Percentiles rank a stretch among this genome's conserved stretches.
phyloP scores from a whole-genome alignment of 305 asterid species.

The Petunia hybrid region DNA sequence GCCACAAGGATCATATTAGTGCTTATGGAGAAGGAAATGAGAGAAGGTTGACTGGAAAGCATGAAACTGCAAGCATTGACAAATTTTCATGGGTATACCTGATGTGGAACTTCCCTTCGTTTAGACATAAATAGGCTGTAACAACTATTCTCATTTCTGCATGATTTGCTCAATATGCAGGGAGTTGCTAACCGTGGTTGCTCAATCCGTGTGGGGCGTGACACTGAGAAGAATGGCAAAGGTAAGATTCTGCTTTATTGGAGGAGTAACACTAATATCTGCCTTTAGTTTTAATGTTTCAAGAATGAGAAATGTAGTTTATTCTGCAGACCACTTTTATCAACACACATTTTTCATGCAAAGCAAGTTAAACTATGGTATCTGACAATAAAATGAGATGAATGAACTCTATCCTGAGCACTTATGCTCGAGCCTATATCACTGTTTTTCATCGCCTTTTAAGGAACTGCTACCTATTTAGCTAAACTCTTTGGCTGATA shows the following conservation, averaged over 20 bases:
- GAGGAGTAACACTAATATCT: not conserved
- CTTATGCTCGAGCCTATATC: too few relatives aligned
- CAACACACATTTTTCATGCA: not conserved
- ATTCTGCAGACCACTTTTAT: not conserved
- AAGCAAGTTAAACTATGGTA: not conserved
- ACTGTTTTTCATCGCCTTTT: not conserved
- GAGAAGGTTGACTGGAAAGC: constrained; percentile 96
- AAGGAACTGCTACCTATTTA: not conserved
- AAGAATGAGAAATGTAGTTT: constrained; percentile 4
- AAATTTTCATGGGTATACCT: constrained; percentile 82
- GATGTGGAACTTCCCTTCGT: constrained; percentile 11
- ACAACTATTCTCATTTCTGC: constrained; percentile 8
- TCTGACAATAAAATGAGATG: not conserved
- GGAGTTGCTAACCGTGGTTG: constrained; percentile 99
- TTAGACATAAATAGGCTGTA: not conserved
- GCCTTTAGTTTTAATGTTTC: not conserved
- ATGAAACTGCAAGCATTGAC: constrained; percentile 89
- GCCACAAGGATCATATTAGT: constrained; percentile 89
- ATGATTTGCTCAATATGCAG: constrained; percentile 47
- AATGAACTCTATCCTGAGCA: not conserved
- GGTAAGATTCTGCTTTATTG: constrained; percentile 48
- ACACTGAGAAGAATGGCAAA: constrained; percentile 91
- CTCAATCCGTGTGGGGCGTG: constrained; percentile 99
- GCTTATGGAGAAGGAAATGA: constrained; percentile 99
- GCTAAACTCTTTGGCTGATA: not conserved